Percentiles rank a stretch among this genome's conserved stretches.
These are phyloP conservation scores for Maudiozyma turicensis DNA, from an alignment of 805 yeast species.

Conservation along the genomic window DNA sequence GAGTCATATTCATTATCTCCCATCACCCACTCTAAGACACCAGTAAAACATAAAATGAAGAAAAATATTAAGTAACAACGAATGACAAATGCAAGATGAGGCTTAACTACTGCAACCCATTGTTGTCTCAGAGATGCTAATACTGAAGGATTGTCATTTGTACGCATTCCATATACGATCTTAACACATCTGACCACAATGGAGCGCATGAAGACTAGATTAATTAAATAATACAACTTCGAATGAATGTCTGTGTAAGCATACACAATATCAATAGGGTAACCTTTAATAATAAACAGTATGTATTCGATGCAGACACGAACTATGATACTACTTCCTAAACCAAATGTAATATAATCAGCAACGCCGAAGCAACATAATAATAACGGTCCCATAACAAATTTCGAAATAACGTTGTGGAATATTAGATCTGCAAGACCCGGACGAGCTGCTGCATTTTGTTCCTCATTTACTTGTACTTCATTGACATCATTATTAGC, in stretches of 20 bases:
- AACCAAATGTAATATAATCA: neutral
- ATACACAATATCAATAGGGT: neutral
- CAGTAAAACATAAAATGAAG: neutral
- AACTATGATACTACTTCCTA: neutral
- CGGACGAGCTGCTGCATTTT: conserved; percentile 2
- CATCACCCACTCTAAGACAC: neutral
- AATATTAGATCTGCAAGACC: conserved; percentile 3
- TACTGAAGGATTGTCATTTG: neutral
- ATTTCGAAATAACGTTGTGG: conserved; percentile 4
- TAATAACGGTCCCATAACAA: neutral
- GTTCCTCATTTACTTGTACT: neutral
- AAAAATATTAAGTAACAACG: neutral
- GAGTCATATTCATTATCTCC: conserved; percentile 1
- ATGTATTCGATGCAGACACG: neutral
- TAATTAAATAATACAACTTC: neutral
- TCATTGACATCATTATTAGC: neutral
- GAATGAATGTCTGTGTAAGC: neutral
- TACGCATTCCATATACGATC: neutral
- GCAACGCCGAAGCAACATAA: neutral
- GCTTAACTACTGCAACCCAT: conserved; percentile 1
- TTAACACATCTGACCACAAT: neutral
- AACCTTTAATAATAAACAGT: neutral
- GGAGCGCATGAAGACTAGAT: neutral
- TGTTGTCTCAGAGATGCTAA: neutral
- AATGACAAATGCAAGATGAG: neutral